Evolutionary conservation across 257 asterid species (phyloP), one percentile per base, ranked within the genome.

Genomic region (Paraleonurus japonicus): DNA sequence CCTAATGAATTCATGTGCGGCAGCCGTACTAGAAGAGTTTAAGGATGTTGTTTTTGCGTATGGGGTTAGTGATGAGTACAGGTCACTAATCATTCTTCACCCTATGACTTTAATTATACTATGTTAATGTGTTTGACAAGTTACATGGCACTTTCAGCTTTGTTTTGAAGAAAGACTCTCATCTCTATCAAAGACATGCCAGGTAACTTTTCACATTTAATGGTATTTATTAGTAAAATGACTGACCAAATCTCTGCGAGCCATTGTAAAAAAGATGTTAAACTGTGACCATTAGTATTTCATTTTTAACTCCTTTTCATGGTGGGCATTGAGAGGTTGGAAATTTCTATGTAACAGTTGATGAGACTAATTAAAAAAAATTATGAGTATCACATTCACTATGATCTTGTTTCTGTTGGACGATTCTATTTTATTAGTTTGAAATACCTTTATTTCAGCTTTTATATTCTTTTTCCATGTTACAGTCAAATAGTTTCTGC

Each of bases 41-140:
- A 81, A 77, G 65, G 98, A 93, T 71, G 76, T 87, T 58, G 84
- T 93, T 73, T 89, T 93, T 75, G 87, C 95, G 33, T 93, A 93
- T 76, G 98, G 98, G 41, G 95, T 85, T 74, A 93, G 97, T 54
- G 96, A 93, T 76, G 97, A 93, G 69, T 87, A 89, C 89, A 90
- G 94, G 96, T 92, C 80, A 37, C 70, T 58, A 47, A 48, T 61
- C 62, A 43, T 17, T 74, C 71, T 48, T 45, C 71, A 57, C 58
- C 23, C 58, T 33, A 63, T 22, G 24, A 32, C 58, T 71, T 83
- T 71, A n/a, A 51, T 53, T 57, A 10, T 3, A 9, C 15, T 12
- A 17, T 20, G 45, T 28, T 50, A 8, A 50, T 17, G 22, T 70
- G 47, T 35, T 74, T 80, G 68, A 71, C 71, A 39, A 28, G 60